Evolutionary conservation across 352 stramenopile genomes (phyloP).

Genomic region (Phytophthora fragariae): DNA sequence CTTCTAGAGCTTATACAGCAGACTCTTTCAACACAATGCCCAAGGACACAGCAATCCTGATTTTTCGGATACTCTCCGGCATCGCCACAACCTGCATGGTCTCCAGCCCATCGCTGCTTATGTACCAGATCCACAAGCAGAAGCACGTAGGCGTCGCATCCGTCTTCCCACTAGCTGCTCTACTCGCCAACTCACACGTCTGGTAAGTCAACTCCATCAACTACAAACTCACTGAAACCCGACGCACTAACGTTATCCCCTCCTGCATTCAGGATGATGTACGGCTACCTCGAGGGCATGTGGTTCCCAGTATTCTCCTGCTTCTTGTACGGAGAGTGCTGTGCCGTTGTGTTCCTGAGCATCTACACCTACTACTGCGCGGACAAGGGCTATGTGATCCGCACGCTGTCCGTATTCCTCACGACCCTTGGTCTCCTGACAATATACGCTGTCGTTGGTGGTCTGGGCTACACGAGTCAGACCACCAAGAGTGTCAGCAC

Average conservation of each 20-base stretch:
- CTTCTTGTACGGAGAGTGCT: conserved; percentile 49
- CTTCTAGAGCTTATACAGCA: not conserved
- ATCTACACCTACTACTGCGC: conserved; percentile 66
- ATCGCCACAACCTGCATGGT: conserved; percentile 49
- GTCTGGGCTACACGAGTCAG: conserved; percentile 44
- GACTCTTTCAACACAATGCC: conserved; percentile 20
- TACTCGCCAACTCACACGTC: conserved; percentile 50
- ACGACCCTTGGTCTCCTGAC: conserved; percentile 38
- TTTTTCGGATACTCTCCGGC: conserved; percentile 40
- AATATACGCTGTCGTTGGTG: conserved; percentile 49
- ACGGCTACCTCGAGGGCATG: conserved; percentile 52
- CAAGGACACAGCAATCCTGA: conserved; percentile 32
- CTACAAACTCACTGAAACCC: conserved; percentile 20
- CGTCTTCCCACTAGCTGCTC: conserved; percentile 46
- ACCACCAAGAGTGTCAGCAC: conserved; percentile 30
- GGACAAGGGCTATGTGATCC: conserved; percentile 42
- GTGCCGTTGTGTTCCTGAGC: conserved; percentile 46
- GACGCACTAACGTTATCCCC: conserved; percentile 32
- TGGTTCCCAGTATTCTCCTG: conserved; percentile 56
- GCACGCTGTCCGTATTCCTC: conserved; percentile 30
- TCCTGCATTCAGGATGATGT: conserved; percentile 46
- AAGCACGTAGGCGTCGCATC: conserved; percentile 49
- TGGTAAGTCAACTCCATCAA: conserved; percentile 45
- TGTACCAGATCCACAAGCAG: conserved; percentile 49
- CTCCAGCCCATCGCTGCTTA: conserved; percentile 46